Percentiles rank a stretch among this genome's conserved stretches.
Evolutionary conservation across 1,284 basidiomycete genomes (phyloP).

Genomic region (Pholiota adiposa): DNA sequence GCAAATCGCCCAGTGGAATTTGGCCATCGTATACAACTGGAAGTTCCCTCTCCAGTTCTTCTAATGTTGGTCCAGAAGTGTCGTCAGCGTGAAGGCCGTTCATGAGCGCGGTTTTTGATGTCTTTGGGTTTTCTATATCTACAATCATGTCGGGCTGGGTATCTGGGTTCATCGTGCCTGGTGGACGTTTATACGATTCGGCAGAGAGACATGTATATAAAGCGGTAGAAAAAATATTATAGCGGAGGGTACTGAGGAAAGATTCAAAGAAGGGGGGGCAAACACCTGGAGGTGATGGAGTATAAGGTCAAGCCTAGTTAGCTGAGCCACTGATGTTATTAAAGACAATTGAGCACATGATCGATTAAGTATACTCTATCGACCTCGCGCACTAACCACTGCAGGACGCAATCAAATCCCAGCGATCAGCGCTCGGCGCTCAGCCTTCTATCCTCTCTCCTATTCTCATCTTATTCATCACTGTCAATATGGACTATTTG

Average conservation of each 20-base stretch:
- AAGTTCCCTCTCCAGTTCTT: slow-evolving; percentile 75
- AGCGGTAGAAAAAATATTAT: background rate
- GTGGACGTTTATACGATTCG: background rate
- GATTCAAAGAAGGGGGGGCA: too few relatives aligned
- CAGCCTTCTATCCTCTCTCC: background rate
- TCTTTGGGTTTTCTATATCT: slow-evolving; percentile 11
- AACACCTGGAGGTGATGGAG: background rate
- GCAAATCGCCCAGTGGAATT: slow-evolving; percentile 72
- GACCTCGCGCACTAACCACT: background rate
- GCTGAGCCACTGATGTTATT: background rate
- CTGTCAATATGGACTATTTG: slow-evolving; percentile 76
- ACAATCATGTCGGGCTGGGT: slow-evolving; percentile 15
- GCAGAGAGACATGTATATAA: background rate
- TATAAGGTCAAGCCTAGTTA: background rate
- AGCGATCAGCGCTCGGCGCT: too few relatives aligned
- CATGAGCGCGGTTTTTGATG: slow-evolving; percentile 2
- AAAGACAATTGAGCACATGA: slow-evolving; percentile 8
- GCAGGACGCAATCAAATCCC: slow-evolving; percentile 2
- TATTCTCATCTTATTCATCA: background rate
- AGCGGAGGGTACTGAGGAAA: too few relatives aligned
- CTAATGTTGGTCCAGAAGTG: slow-evolving; percentile 45
- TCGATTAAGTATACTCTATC: background rate
- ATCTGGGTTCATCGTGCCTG: slow-evolving; percentile 7
- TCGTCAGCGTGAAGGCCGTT: slow-evolving; percentile 15
- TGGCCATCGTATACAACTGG: slow-evolving; percentile 79